Percentiles rank a stretch among this genome's conserved stretches.
Conservation (phyloP, 768 basidiomycete species). For the Tricholoma saponaceum region DNA sequence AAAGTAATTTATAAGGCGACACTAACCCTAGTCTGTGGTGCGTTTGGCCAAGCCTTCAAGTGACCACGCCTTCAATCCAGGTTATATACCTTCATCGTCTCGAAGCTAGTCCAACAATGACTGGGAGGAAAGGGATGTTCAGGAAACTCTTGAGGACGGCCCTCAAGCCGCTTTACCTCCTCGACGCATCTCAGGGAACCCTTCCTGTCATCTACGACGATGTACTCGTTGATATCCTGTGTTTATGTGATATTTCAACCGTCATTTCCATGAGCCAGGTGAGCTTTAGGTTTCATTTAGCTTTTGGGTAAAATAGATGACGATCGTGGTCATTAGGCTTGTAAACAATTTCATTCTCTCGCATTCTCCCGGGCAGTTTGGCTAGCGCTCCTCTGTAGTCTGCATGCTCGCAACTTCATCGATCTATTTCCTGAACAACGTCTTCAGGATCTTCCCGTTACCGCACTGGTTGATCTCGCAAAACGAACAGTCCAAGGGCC, state of each 20-base stretch:
- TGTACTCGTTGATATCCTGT: neutral
- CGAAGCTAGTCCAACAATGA: neutral
- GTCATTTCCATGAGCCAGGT: constrained; percentile 1
- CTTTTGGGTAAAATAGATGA: neutral
- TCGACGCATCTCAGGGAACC: neutral
- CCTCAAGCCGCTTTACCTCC: neutral
- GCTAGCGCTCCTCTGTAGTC: neutral
- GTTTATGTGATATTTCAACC: neutral
- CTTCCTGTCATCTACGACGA: neutral
- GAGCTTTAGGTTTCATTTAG: neutral
- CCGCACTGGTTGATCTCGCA: neutral
- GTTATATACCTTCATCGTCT: neutral
- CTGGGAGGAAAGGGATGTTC: neutral
- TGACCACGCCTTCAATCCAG: neutral
- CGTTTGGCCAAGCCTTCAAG: neutral
- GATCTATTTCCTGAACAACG: neutral
- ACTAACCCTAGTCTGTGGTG: too few relatives aligned
- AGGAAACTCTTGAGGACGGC: neutral
- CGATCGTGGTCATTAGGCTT: neutral
- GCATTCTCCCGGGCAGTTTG: neutral
- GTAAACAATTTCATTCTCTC: neutral
- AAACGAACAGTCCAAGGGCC: constrained; percentile 2
- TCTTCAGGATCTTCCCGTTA: neutral
- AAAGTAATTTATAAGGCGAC: too few relatives aligned
- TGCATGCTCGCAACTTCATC: neutral